These are phyloP conservation scores for Trichophyton rubrum DNA, from an alignment of 2,329 filamentous ascomycete genomes.

Conservation along the genomic window DNA sequence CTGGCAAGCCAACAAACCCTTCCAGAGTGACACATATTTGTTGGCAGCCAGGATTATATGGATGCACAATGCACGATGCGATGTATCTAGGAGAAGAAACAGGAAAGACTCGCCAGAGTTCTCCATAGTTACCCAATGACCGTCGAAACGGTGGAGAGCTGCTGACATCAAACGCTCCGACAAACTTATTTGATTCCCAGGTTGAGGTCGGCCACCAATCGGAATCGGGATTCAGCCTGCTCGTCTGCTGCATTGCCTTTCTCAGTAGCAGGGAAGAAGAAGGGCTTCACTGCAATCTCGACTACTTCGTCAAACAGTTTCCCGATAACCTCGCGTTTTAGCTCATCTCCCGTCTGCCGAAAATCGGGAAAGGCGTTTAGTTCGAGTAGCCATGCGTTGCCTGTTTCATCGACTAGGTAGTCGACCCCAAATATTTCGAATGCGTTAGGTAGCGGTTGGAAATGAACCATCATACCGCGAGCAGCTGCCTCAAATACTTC, in stretches of 20 bases:
- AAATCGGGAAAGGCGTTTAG: slow-evolving; percentile 97
- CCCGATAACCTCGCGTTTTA: slow-evolving; percentile 54
- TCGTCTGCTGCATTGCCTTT: slow-evolving; percentile 12
- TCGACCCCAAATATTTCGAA: slow-evolving; percentile 91
- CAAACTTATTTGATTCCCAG: slow-evolving; percentile 24
- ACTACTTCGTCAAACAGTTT: slow-evolving; percentile 68
- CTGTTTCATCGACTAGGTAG: slow-evolving; percentile 61
- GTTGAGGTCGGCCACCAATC: slow-evolving; percentile 30
- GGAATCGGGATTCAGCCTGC: slow-evolving; percentile 17
- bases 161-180: not conserved
- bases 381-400: slow-evolving; percentile 66
- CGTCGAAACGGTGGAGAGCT: not conserved
- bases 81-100: slow-evolving; percentile 1
- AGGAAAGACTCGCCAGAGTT: not conserved
- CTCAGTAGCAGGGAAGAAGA: slow-evolving; percentile 43
- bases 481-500: slow-evolving; percentile 82
- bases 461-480: slow-evolving; percentile 72
- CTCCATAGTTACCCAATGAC: not conserved
- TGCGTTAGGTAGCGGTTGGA: slow-evolving; percentile 74
- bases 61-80: slow-evolving; percentile 2
- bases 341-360: slow-evolving; percentile 68
- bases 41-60: not conserved
- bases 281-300: slow-evolving; percentile 51
- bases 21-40: slow-evolving; percentile 1
- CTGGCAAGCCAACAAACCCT: not conserved